phyloP scores from a whole-genome alignment of 2,329 filamentous ascomycete species.

The Penicillium sclerotigenum region DNA sequence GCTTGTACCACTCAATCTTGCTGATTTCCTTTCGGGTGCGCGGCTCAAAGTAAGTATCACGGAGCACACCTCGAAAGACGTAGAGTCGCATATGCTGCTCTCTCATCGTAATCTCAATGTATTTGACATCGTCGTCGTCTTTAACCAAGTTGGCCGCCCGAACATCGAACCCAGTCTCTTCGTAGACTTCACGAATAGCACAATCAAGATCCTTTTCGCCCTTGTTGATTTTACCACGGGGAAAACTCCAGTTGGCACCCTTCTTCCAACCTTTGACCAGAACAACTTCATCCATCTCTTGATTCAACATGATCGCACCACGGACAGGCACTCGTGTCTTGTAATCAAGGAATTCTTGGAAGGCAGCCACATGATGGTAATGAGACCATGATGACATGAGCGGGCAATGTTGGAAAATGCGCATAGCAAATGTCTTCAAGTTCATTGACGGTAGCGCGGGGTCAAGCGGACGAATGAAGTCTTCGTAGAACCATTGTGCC shows the following conservation, averaged over 20 bases:
- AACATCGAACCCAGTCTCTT: slow-evolving; percentile 91
- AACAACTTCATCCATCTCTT: slow-evolving; percentile 89
- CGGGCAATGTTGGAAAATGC: slow-evolving; percentile 92
- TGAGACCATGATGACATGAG: slow-evolving; percentile 77
- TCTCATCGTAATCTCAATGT: slow-evolving; percentile 82
- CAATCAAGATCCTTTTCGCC: slow-evolving; percentile 92
- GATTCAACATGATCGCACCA: slow-evolving; percentile 88
- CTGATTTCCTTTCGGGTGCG: slow-evolving; percentile 95
- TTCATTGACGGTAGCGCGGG: slow-evolving; percentile 79
- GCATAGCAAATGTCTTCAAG: slow-evolving; percentile 78
- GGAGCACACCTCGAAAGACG: slow-evolving; percentile 83
- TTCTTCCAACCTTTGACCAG: slow-evolving; percentile 99
- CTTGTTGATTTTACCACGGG: slow-evolving; percentile 96
- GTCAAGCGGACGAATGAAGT: slow-evolving; percentile 91
- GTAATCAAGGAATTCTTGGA: slow-evolving; percentile 88
- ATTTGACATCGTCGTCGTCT: slow-evolving; percentile 69
- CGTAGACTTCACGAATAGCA: slow-evolving; percentile 88
- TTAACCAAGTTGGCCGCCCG: slow-evolving; percentile 71
- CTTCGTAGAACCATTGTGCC: slow-evolving; percentile 99
- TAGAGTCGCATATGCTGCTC: slow-evolving; percentile 92
- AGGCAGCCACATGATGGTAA: slow-evolving; percentile 75
- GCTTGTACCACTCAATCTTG: slow-evolving; percentile 90
- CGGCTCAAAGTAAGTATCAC: slow-evolving; percentile 83
- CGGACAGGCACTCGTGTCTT: slow-evolving; percentile 92
- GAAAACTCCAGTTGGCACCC: slow-evolving; percentile 92